Percentiles rank a stretch among this genome's conserved stretches.
Conservation (phyloP, 495 filamentous ascomycete species). For the Aspergillus homomorphus region DNA sequence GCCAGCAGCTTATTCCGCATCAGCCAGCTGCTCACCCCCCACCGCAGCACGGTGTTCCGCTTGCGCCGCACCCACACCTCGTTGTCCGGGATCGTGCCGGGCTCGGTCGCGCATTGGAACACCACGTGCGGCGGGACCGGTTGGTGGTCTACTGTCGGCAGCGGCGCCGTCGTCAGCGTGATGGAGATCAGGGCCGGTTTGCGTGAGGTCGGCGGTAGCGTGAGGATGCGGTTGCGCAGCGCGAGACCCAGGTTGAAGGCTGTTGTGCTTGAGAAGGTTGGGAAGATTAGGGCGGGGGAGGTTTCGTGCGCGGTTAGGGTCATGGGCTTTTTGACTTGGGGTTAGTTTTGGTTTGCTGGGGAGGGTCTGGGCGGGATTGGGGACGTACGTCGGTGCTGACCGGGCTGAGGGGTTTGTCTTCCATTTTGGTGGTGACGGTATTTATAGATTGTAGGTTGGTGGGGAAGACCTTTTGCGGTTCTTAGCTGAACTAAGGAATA, state of each 20-base stretch:
- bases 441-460: background rate
- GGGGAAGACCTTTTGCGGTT: background rate
- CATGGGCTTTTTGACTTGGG: slow-evolving; percentile 11
- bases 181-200: slow-evolving; percentile 65
- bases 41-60: slow-evolving; percentile 67
- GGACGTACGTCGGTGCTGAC: slow-evolving; percentile 39
- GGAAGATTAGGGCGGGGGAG: slow-evolving; percentile 50
- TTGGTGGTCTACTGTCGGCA: background rate
- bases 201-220: slow-evolving; percentile 43
- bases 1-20: slow-evolving; percentile 56
- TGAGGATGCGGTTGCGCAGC: slow-evolving; percentile 58
- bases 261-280: slow-evolving; percentile 60
- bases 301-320: slow-evolving; percentile 50
- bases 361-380: slow-evolving; percentile 1
- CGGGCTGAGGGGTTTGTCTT: slow-evolving; percentile 28
- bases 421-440: slow-evolving; percentile 22
- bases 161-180: slow-evolving; percentile 46
- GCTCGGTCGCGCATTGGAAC: slow-evolving; percentile 56
- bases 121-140: slow-evolving; percentile 46
- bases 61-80: slow-evolving; percentile 61
- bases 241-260: slow-evolving; percentile 65
- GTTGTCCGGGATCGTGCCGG: slow-evolving; percentile 60
- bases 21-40: slow-evolving; percentile 62
- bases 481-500: background rate
- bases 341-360: background rate